Conservation (phyloP, 2,329 filamentous ascomycete genomes). For the Xenosphaeropsis pyriputrescens region DNA sequence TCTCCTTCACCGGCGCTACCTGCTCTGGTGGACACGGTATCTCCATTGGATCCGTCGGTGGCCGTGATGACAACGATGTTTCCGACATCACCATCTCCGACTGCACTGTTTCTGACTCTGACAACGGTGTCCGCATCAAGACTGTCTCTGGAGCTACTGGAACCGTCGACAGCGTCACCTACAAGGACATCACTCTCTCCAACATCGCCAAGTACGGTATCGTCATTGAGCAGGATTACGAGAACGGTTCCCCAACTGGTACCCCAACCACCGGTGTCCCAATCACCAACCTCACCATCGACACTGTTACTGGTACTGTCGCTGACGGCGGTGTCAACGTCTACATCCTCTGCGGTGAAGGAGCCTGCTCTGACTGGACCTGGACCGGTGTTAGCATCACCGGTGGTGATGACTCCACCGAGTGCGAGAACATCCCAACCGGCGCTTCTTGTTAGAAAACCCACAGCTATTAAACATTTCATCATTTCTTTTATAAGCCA, state of each 20-base stretch:
- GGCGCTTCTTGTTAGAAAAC: slow-evolving; percentile 6
- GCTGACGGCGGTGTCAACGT: slow-evolving; percentile 22
- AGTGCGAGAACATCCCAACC: slow-evolving; percentile 24
- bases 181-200: slow-evolving; percentile 33
- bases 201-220: slow-evolving; percentile 37
- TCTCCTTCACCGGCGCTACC: slow-evolving; percentile 13
- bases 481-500: no score
- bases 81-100: slow-evolving; percentile 33
- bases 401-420: slow-evolving; percentile 28
- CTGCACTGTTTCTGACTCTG: slow-evolving; percentile 31
- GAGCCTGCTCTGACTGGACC: slow-evolving; percentile 34
- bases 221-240: slow-evolving; percentile 42
- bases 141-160: slow-evolving; percentile 35
- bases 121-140: slow-evolving; percentile 45
- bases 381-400: slow-evolving; percentile 33
- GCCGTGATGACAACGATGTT: slow-evolving; percentile 37
- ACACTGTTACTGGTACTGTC: slow-evolving; percentile 28
- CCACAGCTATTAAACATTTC: background rate
- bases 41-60: slow-evolving; percentile 43
- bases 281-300: slow-evolving; percentile 32
- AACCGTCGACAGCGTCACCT: slow-evolving; percentile 34
- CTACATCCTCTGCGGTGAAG: slow-evolving; percentile 37
- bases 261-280: slow-evolving; percentile 32
- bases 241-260: slow-evolving; percentile 30
- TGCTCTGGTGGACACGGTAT: slow-evolving; percentile 26